Evolutionary conservation across 139 green algal genomes (phyloP).

Genomic region (Chloropicon primus): DNA sequence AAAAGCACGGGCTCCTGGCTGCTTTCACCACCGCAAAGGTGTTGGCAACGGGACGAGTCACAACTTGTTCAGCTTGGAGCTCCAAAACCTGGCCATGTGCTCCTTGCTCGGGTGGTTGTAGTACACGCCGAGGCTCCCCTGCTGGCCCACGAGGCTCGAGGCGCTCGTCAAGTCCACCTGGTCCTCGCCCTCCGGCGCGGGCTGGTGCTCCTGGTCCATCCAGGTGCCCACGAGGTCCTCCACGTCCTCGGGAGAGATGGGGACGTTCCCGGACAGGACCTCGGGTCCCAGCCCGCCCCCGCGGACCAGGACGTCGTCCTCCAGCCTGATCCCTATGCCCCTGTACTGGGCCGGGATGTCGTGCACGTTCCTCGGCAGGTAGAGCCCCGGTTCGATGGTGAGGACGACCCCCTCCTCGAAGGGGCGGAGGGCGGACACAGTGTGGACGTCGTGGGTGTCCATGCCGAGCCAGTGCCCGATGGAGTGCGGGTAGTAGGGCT

Average conservation of each 20-base stretch:
- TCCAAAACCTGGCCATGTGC: too few relatives aligned
- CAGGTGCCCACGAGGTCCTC: not conserved
- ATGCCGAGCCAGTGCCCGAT: conserved; percentile 58
- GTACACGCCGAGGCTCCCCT: too few relatives aligned
- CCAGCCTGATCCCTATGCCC: conserved; percentile 16
- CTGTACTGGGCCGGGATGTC: not conserved
- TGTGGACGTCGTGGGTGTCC: conserved; percentile 63
- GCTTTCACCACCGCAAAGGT: too few relatives aligned
- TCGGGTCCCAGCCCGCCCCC: not conserved
- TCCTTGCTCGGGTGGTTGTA: too few relatives aligned
- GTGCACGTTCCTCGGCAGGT: conserved; percentile 39
- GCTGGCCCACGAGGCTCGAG: too few relatives aligned
- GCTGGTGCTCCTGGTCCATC: too few relatives aligned
- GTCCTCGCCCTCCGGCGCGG: not conserved
- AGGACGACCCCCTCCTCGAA: conserved; percentile 41
- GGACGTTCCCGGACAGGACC: not conserved
- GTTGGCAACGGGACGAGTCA: too few relatives aligned
- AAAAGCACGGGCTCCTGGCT: too few relatives aligned
- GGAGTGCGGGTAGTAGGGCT: conserved; percentile 56
- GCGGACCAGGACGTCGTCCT: conserved; percentile 21
- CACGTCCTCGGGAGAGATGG: not conserved
- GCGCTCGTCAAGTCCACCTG: too few relatives aligned
- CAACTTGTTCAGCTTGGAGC: too few relatives aligned
- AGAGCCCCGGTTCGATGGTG: conserved; percentile 72
- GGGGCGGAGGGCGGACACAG: conserved; percentile 32